A percentile compares a stretch with the other conserved stretches of the same genome.
Conservation (phyloP, 1,284 basidiomycete genomes). For the Pholiota adiposa region DNA sequence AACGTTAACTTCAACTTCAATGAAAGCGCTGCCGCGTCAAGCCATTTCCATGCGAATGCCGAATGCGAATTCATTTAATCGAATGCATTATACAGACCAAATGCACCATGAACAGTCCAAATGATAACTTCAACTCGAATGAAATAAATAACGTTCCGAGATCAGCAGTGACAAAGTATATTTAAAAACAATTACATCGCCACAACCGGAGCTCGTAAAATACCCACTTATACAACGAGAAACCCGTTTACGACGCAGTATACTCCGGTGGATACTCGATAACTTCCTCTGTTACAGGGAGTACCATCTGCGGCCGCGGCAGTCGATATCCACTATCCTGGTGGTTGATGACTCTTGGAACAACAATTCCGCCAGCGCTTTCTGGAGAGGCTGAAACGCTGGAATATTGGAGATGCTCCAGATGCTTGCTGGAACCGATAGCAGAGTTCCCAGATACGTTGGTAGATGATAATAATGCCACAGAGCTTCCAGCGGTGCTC, state of each 20-base stretch:
- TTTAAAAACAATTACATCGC: too few relatives aligned
- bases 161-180: too few relatives aligned
- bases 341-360: slow-evolving; percentile 6
- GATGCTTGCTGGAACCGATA: not conserved
- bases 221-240: not conserved
- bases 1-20: too few relatives aligned
- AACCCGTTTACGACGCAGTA: not conserved
- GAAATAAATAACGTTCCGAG: too few relatives aligned
- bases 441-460: not conserved
- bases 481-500: slow-evolving; percentile 1
- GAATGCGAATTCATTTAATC: too few relatives aligned
- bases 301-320: not conserved
- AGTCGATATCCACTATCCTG: slow-evolving; percentile 17
- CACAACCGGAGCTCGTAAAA: too few relatives aligned
- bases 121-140: too few relatives aligned
- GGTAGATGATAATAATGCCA: not conserved
- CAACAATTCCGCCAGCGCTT: not conserved
- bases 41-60: too few relatives aligned
- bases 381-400: too few relatives aligned
- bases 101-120: too few relatives aligned
- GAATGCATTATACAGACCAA: too few relatives aligned
- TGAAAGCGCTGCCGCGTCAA: too few relatives aligned
- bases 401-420: not conserved
- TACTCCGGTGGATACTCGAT: slow-evolving; percentile 18
- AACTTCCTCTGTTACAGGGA: not conserved